phyloP scores from a whole-genome alignment of 306 rosid species.

The Begonia loranthoides region DNA sequence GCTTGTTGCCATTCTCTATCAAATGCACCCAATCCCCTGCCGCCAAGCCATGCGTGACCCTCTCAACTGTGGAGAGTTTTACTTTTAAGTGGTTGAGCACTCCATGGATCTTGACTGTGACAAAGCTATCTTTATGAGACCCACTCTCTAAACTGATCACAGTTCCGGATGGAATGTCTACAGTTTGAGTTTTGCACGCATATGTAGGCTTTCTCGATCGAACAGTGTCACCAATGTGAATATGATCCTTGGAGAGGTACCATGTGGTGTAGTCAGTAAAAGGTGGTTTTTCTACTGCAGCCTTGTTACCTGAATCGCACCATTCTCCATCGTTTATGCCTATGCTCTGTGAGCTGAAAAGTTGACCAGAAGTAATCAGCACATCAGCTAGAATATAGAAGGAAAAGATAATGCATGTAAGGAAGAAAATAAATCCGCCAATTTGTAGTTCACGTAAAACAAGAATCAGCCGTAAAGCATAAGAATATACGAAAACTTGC shows the following conservation, averaged over 20 bases:
- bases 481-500: too few relatives aligned
- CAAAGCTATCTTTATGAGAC: conserved; percentile 27
- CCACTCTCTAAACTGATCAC: conserved; percentile 44
- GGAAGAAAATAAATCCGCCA: too few relatives aligned
- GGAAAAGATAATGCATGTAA: too few relatives aligned
- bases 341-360: conserved; percentile 43
- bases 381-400: too few relatives aligned
- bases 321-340: conserved; percentile 41
- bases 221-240: conserved; percentile 53
- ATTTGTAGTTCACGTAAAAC: too few relatives aligned
- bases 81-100: conserved; percentile 49
- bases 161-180: conserved; percentile 55
- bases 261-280: conserved; percentile 31
- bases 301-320: conserved; percentile 32
- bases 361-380: too few relatives aligned
- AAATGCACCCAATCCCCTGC: conserved; percentile 60
- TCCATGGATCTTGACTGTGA: conserved; percentile 47
- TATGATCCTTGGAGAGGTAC: conserved; percentile 56
- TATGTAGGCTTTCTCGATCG: conserved; percentile 54
- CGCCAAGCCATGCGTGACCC: conserved; percentile 48
- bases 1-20: conserved; percentile 26
- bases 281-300: conserved; percentile 21
- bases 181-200: conserved; percentile 35
- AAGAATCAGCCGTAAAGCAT: too few relatives aligned
- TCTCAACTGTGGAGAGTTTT: conserved; percentile 36